Conservation (phyloP, 108 stramenopile species). For the Cyclotella choctawhatcheeana region DNA sequence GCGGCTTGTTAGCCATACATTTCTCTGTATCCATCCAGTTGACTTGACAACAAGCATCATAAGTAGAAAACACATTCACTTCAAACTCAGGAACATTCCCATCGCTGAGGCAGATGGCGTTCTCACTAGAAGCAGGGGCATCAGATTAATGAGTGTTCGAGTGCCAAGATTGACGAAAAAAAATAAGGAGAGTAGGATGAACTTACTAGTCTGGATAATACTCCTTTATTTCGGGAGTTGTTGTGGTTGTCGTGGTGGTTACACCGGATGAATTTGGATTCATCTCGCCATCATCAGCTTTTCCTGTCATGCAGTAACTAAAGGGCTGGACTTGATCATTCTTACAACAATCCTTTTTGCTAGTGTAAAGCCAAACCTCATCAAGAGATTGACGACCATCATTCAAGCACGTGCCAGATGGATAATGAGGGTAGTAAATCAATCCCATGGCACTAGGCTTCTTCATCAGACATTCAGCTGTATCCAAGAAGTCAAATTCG, state of each 20-base stretch:
- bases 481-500: slow-evolving; percentile 17
- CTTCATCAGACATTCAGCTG: slow-evolving; percentile 10
- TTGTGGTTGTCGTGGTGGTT: slow-evolving; percentile 4
- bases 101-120: slow-evolving; percentile 21
- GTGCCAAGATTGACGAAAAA: neutral
- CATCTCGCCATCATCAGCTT: neutral
- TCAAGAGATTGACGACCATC: slow-evolving; percentile 1
- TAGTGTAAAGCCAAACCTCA: slow-evolving; percentile 2
- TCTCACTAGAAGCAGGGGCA: neutral
- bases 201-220: slow-evolving; percentile 29
- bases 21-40: slow-evolving; percentile 18
- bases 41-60: slow-evolving; percentile 29
- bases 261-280: neutral
- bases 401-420: slow-evolving; percentile 2
- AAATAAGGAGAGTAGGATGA: neutral
- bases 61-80: slow-evolving; percentile 27
- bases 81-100: slow-evolving; percentile 27
- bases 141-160: neutral
- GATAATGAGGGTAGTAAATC: slow-evolving; percentile 14
- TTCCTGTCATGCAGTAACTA: neutral
- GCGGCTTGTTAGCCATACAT: slow-evolving; percentile 1
- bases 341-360: slow-evolving; percentile 6
- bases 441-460: slow-evolving; percentile 17
- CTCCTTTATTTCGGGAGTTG: neutral
- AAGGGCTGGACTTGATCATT: slow-evolving; percentile 15